phyloP scores from a whole-genome alignment of 2,329 filamentous ascomycete species.

The Scedosporium boydii region DNA sequence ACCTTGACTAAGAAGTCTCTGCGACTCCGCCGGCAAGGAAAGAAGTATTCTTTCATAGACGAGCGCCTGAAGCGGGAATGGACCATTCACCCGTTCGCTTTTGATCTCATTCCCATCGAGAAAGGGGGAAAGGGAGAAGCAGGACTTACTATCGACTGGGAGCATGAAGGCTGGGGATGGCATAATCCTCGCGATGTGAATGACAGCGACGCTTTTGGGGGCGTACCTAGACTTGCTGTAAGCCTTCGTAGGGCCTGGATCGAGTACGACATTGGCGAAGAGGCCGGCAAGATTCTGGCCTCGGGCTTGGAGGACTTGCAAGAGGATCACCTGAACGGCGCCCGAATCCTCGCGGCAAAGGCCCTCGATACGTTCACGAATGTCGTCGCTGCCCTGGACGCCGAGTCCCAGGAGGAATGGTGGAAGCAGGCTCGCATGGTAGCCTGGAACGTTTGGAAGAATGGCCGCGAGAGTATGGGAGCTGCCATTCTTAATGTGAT shows the following conservation, averaged over 20 bases:
- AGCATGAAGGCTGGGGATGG: slow-evolving; percentile 51
- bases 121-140: slow-evolving; percentile 27
- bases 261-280: slow-evolving; percentile 37
- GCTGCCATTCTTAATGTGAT: slow-evolving; percentile 45
- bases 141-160: slow-evolving; percentile 49
- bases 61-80: slow-evolving; percentile 43
- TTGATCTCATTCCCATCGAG: slow-evolving; percentile 30
- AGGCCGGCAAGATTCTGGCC: slow-evolving; percentile 34
- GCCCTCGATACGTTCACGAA: slow-evolving; percentile 40
- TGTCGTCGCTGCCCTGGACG: slow-evolving; percentile 27
- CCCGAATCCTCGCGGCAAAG: slow-evolving; percentile 45
- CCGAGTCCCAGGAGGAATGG: slow-evolving; percentile 28
- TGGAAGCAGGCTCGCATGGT: slow-evolving; percentile 46
- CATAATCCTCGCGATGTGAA: slow-evolving; percentile 40
- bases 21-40: slow-evolving; percentile 44
- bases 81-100: slow-evolving; percentile 55
- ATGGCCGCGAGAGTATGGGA: slow-evolving; percentile 57
- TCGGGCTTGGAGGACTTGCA: slow-evolving; percentile 38
- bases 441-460: slow-evolving; percentile 56
- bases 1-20: slow-evolving; percentile 36
- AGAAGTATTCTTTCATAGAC: slow-evolving; percentile 49
- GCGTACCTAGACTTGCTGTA: slow-evolving; percentile 48
- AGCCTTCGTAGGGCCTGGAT: slow-evolving; percentile 52
- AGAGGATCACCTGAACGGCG: slow-evolving; percentile 48
- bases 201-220: slow-evolving; percentile 33